Evolutionary conservation across 2,329 filamentous ascomycete genomes (phyloP), one percentile per base, ranked within the genome.

Genomic region (Penicillium oxalicum): DNA sequence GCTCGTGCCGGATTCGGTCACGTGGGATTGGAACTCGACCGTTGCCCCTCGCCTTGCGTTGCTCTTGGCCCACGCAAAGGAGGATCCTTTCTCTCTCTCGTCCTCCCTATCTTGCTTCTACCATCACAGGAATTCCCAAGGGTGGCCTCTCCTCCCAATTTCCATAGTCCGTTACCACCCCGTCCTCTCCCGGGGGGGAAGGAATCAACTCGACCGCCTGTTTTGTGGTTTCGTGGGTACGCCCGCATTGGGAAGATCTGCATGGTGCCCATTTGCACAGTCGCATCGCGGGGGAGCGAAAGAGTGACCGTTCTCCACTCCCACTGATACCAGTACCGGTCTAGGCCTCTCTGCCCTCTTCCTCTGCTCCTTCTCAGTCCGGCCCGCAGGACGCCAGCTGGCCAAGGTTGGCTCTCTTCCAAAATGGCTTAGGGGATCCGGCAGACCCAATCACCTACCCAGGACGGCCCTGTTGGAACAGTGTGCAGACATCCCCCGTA

Each of bases 251-350:
- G 53, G 44, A 45, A 49, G 51, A 41, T 53, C 51, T 47, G 33
- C 43, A 40, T 26, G 26, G 40, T 32, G 9, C 29, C 6, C 29
- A 7, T 32, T 11, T 35, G 38, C 37, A 54, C 40, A 52, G 53
- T 56, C 53, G 37, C 47, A 52, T 56, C 51, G 51, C 34, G 49
- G 51, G 51, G 45, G 47, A n/a, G 27, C 6, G 29, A 28, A 44
- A 33, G 9, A 44, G 38, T 27, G 34, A 45, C 35, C n/a, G 18
- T 46, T 40, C 51, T 45, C 51, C 49, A 47, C 51, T 40, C 29
- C 26, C 13, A 27, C 18, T 37, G 36, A 40, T 33, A 37, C 41
- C 33, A 36, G 24, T 25, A 7, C 34, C 33, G 51, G 47, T 56
- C 53, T 56, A 54, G 53, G 41, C 53, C 49, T 45, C 25, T n/a